A percentile compares a stretch with the other conserved stretches of the same genome.
Conservation (phyloP, 2,329 filamentous ascomycete genomes). For the Aspergillus sp. region DNA sequence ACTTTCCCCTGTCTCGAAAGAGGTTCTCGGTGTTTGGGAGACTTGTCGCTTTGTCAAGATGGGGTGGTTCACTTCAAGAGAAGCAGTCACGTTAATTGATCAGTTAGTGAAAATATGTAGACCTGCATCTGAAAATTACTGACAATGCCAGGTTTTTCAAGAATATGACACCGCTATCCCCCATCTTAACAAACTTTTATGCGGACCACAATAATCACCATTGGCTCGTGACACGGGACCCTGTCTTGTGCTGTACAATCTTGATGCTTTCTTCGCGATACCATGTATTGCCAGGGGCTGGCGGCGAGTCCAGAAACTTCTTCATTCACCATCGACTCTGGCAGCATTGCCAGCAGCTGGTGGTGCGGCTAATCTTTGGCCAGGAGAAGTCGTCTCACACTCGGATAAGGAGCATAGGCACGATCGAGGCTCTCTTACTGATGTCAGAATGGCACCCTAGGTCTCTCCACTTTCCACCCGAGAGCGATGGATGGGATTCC, state of each 20-base stretch:
- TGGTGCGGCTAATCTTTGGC: slow-evolving; percentile 56
- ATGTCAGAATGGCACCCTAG: slow-evolving; percentile 61
- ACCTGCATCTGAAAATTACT: neutral
- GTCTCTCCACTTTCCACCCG: slow-evolving; percentile 56
- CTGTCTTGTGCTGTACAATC: slow-evolving; percentile 56
- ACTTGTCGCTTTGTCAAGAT: slow-evolving; percentile 56
- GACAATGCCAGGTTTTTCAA: slow-evolving; percentile 47
- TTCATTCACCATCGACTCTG: slow-evolving; percentile 58
- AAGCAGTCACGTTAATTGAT: slow-evolving; percentile 57
- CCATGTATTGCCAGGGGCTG: slow-evolving; percentile 45
- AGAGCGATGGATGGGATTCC: slow-evolving; percentile 59
- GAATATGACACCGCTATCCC: slow-evolving; percentile 55
- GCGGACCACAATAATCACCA: slow-evolving; percentile 52
- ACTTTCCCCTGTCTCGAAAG: slow-evolving; percentile 32
- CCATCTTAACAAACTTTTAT: slow-evolving; percentile 54
- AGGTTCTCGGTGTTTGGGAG: slow-evolving; percentile 51
- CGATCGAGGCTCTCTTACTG: slow-evolving; percentile 56
- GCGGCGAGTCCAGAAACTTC: slow-evolving; percentile 52
- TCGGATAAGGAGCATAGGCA: slow-evolving; percentile 53
- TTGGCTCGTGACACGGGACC: slow-evolving; percentile 53
- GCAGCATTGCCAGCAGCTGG: slow-evolving; percentile 57
- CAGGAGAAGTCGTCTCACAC: slow-evolving; percentile 56
- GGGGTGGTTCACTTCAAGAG: slow-evolving; percentile 58
- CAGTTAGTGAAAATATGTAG: slow-evolving; percentile 35
- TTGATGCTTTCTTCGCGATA: slow-evolving; percentile 59